Conservation (phyloP, 2,329 filamentous ascomycete genomes). For the Gremmenia infestans region DNA sequence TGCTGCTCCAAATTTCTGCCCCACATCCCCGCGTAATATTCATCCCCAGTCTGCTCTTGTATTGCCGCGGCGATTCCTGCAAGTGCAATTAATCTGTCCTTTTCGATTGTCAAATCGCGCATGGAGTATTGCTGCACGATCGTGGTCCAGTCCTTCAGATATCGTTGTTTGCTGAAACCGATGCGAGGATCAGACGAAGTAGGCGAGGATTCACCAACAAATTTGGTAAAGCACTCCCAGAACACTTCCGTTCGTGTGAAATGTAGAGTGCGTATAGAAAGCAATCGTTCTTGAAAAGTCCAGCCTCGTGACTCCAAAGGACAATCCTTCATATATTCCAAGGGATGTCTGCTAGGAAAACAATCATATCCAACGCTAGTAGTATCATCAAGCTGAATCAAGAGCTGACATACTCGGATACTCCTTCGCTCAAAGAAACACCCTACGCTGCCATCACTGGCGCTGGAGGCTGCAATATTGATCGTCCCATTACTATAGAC, state of each 20-base stretch:
- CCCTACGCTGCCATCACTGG: neutral
- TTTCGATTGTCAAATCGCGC: neutral
- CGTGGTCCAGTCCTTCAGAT: neutral
- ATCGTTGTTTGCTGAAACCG: neutral
- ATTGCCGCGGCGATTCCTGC: neutral
- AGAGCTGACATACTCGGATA: no score
- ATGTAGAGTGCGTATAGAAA: neutral
- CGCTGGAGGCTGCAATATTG: neutral
- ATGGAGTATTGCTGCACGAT: neutral
- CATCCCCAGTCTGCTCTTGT: neutral
- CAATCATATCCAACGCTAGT: no score
- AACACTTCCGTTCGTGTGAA: neutral
- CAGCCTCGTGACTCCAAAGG: conserved; percentile 1
- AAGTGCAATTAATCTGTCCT: neutral
- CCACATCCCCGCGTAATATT: neutral
- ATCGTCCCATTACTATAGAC: neutral
- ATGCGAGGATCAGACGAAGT: neutral
- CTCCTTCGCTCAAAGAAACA: neutral
- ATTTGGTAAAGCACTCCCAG: neutral
- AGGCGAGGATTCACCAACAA: neutral
- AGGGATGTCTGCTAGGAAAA: neutral
- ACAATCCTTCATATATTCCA: neutral
- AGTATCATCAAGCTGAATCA: no score
- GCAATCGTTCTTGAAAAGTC: conserved; percentile 1
- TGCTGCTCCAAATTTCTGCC: neutral